Conservation (phyloP, 768 basidiomycete genomes). For the Phlegmacium glaucopus region DNA sequence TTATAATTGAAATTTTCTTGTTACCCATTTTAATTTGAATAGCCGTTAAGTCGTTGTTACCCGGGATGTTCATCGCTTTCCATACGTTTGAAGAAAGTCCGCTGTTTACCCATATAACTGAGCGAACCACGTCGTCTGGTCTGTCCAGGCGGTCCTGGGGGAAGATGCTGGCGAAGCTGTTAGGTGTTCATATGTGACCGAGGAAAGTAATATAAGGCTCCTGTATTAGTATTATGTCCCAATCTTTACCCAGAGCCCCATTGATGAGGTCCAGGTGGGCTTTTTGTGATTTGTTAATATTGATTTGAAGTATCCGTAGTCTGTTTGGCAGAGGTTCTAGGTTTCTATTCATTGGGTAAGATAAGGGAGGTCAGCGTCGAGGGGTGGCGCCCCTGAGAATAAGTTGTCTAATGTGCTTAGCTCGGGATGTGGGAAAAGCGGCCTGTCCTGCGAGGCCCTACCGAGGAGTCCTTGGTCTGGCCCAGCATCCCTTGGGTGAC, state of each 20-base stretch:
- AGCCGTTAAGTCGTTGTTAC: no score
- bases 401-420: background rate
- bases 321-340: background rate
- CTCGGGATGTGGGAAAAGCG: no score
- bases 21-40: no score
- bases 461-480: no score
- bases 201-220: conserved; percentile 7
- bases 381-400: background rate
- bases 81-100: conserved; percentile 13
- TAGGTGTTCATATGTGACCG: background rate
- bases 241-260: background rate
- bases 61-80: conserved; percentile 15
- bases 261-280: conserved; percentile 10
- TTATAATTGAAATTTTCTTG: no score
- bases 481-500: no score
- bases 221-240: no score
- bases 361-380: no score
- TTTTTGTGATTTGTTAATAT: conserved; percentile 9
- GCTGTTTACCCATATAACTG: conserved; percentile 20
- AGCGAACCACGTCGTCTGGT: conserved; percentile 1
- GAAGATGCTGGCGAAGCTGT: background rate
- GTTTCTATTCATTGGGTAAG: background rate
- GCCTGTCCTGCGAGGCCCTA: no score
- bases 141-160: background rate
- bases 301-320: conserved; percentile 5